These are phyloP conservation scores for Phytophthora capsici DNA, from an alignment of 352 stramenopile genomes.

Conservation along the genomic window DNA sequence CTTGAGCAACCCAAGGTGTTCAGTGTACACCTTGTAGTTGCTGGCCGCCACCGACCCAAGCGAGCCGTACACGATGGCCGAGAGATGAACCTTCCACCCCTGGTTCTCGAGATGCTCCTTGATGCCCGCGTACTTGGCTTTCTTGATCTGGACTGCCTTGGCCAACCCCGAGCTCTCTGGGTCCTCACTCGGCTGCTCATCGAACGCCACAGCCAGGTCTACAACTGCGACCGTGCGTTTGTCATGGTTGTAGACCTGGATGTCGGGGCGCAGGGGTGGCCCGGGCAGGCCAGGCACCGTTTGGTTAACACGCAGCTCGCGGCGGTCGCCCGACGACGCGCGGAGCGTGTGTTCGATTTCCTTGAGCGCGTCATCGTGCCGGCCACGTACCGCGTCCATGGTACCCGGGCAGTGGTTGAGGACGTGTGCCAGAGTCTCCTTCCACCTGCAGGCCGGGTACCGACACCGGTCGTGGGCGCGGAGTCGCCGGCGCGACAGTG, in stretches of 20 bases:
- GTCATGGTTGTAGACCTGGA: constrained; percentile 7
- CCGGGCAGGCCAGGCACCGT: no score
- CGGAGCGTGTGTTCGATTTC: no score
- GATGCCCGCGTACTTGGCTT: background rate
- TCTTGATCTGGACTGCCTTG: background rate
- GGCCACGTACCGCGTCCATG: no score
- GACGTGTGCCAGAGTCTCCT: no score
- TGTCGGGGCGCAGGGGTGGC: constrained; percentile 12
- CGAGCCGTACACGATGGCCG: constrained; percentile 14
- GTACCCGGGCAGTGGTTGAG: no score
- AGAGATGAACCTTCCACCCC: constrained; percentile 14
- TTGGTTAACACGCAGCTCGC: no score
- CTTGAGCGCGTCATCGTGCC: no score
- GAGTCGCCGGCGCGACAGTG: no score
- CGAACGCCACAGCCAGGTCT: background rate
- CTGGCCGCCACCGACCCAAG: constrained; percentile 1
- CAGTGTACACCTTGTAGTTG: background rate
- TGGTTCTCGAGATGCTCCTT: background rate
- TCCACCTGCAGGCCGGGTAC: no score
- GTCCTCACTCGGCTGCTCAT: background rate
- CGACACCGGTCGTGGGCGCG: no score
- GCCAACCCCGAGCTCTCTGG: background rate
- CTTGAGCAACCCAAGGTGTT: constrained; percentile 11
- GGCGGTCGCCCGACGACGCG: no score
- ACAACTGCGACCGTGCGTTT: background rate